Evolutionary conservation across 2,329 filamentous ascomycete species (phyloP).

Genomic region (Stachybotrys chlorohalonatus): DNA sequence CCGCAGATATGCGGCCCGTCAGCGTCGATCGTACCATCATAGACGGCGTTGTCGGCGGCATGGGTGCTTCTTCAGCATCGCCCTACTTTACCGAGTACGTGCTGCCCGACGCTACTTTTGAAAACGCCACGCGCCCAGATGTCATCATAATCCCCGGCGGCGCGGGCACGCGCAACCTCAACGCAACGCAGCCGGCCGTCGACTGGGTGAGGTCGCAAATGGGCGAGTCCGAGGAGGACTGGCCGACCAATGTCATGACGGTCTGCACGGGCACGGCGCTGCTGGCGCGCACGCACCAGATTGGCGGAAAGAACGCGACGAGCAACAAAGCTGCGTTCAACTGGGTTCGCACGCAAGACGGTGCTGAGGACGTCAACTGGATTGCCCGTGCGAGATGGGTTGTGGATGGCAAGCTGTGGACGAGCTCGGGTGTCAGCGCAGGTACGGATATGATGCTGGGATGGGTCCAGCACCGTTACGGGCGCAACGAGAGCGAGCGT

Average conservation of each 20-base stretch:
- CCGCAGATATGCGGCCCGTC: neutral
- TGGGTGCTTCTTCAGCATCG: neutral
- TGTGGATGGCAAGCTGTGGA: constrained; percentile 48
- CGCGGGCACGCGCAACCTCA: constrained; percentile 26
- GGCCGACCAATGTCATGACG: neutral
- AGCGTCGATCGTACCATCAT: constrained; percentile 4
- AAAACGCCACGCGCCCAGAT: constrained; percentile 29
- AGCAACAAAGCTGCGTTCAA: constrained; percentile 1
- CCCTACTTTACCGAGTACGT: constrained; percentile 6
- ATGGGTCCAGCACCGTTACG: constrained; percentile 45
- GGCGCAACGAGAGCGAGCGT: constrained; percentile 24
- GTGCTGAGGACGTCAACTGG: constrained; percentile 33
- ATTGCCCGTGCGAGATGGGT: constrained; percentile 47
- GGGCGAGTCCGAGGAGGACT: neutral
- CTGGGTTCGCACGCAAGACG: neutral
- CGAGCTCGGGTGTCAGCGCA: constrained; percentile 46
- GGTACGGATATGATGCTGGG: constrained; percentile 53
- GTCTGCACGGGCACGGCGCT: constrained; percentile 1
- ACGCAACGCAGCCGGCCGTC: constrained; percentile 25
- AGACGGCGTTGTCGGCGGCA: constrained; percentile 3
- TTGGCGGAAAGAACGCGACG: neutral
- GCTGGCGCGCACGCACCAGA: neutral
- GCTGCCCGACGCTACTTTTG: constrained; percentile 28
- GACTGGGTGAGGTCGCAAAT: constrained; percentile 23
- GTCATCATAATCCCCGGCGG: constrained; percentile 48